Base-by-base conservation (phyloP, 225 moss, liverwort and hornwort genomes). In the Lunularia cruciata region DNA sequence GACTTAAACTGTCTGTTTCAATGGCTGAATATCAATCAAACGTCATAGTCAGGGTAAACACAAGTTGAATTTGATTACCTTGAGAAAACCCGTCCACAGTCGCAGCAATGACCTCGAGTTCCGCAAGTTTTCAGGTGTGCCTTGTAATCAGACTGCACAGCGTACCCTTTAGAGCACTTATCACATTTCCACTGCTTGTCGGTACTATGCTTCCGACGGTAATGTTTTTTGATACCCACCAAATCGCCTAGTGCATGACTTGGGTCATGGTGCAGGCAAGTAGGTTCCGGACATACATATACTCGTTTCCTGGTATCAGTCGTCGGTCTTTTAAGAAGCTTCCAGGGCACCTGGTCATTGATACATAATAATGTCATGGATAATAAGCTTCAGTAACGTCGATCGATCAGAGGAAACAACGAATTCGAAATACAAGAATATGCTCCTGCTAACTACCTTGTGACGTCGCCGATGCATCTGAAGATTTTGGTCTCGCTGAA, bases 401-500 rank as follows among this genome's bases (percentile, higher is more conserved):
- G n/a, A n/a, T n/a, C n/a, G n/a, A n/a, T n/a, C n/a, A n/a, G n/a
- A n/a, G n/a, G n/a, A n/a, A n/a, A n/a, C n/a, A n/a, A n/a, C n/a
- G n/a, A n/a, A n/a, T n/a, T n/a, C n/a, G n/a, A n/a, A n/a, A n/a
- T n/a, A n/a, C n/a, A n/a, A n/a, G n/a, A n/a, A n/a, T n/a, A n/a
- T n/a, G 89, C 70, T 86, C 88, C 83, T 86, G 63, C 16, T 46
- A 4, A 64, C 46, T 49, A 75, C 88, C 88, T 91, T 88, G 74
- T 91, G 90, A 26, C 90, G 88, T 46, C 90, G 90, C 68, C 88
- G 78, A 77, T 91, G 90, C 86, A 91, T 88, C 73, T 91, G 90
- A 58, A 91, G 74, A 69, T 91, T 91, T 73, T 91, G 90, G 37
- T 91, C 90, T 11, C 90, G 88, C 57, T 91, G 90, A 39, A 91